Evolutionary conservation across 805 yeast genomes (phyloP), one percentile per base, ranked within the genome.

Genomic region (Metschnikowia anglica): DNA sequence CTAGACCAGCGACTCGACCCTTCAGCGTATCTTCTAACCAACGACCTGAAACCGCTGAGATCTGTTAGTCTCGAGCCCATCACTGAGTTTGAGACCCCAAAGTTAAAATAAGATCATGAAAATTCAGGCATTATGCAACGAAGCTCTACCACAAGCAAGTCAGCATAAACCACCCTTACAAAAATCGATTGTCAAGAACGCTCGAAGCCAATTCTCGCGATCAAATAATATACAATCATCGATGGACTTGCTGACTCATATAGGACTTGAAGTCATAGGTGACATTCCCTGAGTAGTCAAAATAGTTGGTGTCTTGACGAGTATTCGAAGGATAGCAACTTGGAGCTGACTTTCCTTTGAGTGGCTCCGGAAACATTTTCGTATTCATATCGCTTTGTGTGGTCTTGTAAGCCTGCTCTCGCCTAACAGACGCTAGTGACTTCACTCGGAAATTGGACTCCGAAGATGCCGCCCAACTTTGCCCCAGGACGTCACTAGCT

Each of bases 181-280:
- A n/a, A n/a, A n/a, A n/a, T n/a, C n/a, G n/a, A n/a, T n/a, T n/a
- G n/a, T n/a, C n/a, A n/a, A n/a, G n/a, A n/a, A n/a, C n/a, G n/a
- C n/a, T n/a, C n/a, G n/a, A n/a, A n/a, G n/a, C n/a, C n/a, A n/a
- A n/a, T n/a, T n/a, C n/a, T n/a, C n/a, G n/a, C n/a, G n/a, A n/a
- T n/a, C n/a, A n/a, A n/a, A n/a, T n/a, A n/a, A n/a, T n/a, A n/a
- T n/a, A n/a, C n/a, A n/a, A 21, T 20, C 24, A 31, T 18, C 27
- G 29, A 8, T 27, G 29, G 25, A 20, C 18, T 24, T 44, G 56
- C 55, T 58, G 68, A 34, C 59, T 59, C 63, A 68, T 68, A 41
- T 63, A 69, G 3, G 69, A 59, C 38, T 60, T 56, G 39, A 69
- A 68, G 51, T 69, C 72, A 42, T 68, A 69, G 31, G 54, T 57